Base-by-base conservation (phyloP, 1,284 basidiomycete species). In the Moesziomyces globuligerus region DNA sequence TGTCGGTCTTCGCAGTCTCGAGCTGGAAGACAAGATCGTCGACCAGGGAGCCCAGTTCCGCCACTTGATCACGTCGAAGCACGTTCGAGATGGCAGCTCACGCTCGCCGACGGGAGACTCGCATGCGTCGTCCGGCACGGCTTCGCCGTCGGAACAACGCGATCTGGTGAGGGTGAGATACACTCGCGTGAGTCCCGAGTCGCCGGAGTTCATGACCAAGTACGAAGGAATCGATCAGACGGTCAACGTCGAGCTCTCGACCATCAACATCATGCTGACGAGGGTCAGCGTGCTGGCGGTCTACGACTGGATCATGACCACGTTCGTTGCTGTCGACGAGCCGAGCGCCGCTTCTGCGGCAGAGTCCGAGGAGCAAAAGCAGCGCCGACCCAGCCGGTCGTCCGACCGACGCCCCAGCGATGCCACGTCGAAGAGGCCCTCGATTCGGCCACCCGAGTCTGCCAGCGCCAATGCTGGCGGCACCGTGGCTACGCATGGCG, bases 221-320 rank as follows among this genome's bases (percentile, higher is more conserved):
- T 91, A 92, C 82, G 92, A 95, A 69, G 91, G 91, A 15, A 89
- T 95, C 51, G 91, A 97, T 34, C 92, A 97, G 83, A 91, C 85
- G 58, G 88, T 98, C 57, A 90, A 94, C 77, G 88, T 94, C 60
- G 89, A 90, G 74, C 86, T 99, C 41, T 96, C 95, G 4, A 98
- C 96, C 0, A 90, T 99, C 83, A 88, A 94, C 66, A 89, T 98
- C 83, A 89, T 90, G 61, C 89, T 92, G 1, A 91, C 91, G 4
- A 93, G 96, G 2, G 93, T 94, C 79, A 94, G 95, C 18, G 90
- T 98, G 43, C 85, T 99, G 38, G 87, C 90, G 2, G 85, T 98
- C 10, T 98, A 98, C 83, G 94, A 98, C 84, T 98, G 97, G 85
- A 90, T 99, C 83, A 96, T 99, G 91, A 91, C 92, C 18, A 80